Percentiles rank a stretch among this genome's conserved stretches.
Conservation (phyloP, 257 asterid species). For the Nicotiana obtusifolia region DNA sequence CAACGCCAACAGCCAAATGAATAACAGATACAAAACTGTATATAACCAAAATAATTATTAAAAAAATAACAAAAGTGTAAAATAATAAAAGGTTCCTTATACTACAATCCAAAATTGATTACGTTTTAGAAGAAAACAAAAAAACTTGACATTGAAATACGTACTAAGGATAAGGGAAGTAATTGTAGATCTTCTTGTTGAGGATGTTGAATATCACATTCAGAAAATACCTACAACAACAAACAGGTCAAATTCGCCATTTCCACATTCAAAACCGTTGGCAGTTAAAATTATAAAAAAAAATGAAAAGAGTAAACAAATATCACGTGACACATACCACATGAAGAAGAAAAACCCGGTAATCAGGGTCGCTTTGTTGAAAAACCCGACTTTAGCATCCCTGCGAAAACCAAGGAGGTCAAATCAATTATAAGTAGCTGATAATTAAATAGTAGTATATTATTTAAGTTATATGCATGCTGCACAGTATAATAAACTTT, state of each 20-base stretch:
- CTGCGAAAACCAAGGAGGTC: conserved; percentile 23
- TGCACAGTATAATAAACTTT: too few species aligned
- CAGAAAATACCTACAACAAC: conserved; percentile 56
- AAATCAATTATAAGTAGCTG: too few species aligned
- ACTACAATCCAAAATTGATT: background rate
- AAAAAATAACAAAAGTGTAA: background rate
- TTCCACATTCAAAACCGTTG: background rate
- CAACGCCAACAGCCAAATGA: conserved; percentile 74
- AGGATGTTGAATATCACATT: conserved; percentile 93
- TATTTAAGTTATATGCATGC: too few species aligned
- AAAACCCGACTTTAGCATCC: conserved; percentile 66
- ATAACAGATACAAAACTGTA: conserved; percentile 78
- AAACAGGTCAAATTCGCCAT: conserved; percentile 16
- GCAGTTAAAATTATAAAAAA: too few species aligned
- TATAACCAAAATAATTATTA: background rate
- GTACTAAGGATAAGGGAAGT: conserved; percentile 96
- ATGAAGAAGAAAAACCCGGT: conserved; percentile 98
- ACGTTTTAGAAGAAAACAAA: background rate
- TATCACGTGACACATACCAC: conserved; percentile 67
- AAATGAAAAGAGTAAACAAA: too few species aligned
- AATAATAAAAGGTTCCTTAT: background rate
- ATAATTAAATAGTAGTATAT: too few species aligned
- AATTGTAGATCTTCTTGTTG: conserved; percentile 98
- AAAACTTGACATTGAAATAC: conserved; percentile 10
- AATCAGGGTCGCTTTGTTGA: conserved; percentile 61